Conservation (phyloP, 2,329 filamentous ascomycete genomes). For the Cryphonectria carpinicola region DNA sequence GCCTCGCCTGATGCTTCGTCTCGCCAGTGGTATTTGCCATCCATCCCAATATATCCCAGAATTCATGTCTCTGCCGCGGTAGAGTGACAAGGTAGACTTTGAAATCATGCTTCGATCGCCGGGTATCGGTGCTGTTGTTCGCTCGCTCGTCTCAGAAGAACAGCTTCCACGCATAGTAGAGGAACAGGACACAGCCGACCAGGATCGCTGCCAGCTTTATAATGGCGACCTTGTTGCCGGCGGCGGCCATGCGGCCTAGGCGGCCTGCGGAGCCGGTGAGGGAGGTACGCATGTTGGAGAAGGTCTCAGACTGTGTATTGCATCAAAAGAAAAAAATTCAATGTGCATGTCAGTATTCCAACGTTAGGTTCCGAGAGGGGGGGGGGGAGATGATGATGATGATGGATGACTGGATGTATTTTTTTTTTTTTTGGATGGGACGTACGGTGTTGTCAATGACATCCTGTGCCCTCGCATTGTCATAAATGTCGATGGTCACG, state of each 20-base stretch:
- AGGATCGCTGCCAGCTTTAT: slow-evolving; percentile 87
- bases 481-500: slow-evolving; percentile 97
- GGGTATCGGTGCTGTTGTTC: not conserved
- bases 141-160: slow-evolving; percentile 53
- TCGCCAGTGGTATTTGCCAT: not conserved
- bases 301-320: slow-evolving; percentile 75
- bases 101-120: not conserved
- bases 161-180: slow-evolving; percentile 74
- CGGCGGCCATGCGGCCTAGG: slow-evolving; percentile 85
- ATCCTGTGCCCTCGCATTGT: slow-evolving; percentile 86
- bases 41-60: not conserved
- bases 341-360: not conserved
- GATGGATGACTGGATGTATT: not conserved
- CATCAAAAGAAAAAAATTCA: not conserved
- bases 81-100: not conserved
- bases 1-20: not conserved
- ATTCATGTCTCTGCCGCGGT: not conserved
- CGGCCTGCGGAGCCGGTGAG: slow-evolving; percentile 83
- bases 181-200: slow-evolving; percentile 69
- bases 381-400: not conserved
- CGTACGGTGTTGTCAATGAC: slow-evolving; percentile 85
- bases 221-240: slow-evolving; percentile 88
- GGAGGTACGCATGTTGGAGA: slow-evolving; percentile 81
- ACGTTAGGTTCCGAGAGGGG: not conserved
- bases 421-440: slow-evolving; percentile 25